Percentiles rank a stretch among this genome's conserved stretches.
Conservation (phyloP, 2,329 filamentous ascomycete species). For the Blastomyces gilchristii region DNA sequence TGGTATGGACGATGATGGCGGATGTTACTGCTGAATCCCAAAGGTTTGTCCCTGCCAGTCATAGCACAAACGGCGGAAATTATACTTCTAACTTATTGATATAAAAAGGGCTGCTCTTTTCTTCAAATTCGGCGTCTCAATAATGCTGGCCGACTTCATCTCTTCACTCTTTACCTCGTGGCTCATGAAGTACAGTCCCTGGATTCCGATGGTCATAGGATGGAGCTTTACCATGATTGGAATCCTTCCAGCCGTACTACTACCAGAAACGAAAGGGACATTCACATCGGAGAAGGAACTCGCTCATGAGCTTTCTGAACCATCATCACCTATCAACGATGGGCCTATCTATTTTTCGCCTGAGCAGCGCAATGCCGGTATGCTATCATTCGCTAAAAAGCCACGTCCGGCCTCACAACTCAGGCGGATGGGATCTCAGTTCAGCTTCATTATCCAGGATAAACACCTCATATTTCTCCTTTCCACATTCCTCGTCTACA, state of each 20-base stretch:
- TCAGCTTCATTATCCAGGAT: constrained; percentile 31
- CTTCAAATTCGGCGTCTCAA: constrained; percentile 32
- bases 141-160: constrained; percentile 31
- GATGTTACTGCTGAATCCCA: constrained; percentile 39
- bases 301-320: constrained; percentile 23
- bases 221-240: constrained; percentile 26
- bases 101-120: constrained; percentile 28
- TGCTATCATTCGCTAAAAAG: neutral
- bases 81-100: neutral
- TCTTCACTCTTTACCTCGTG: constrained; percentile 31
- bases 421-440: constrained; percentile 21
- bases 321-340: constrained; percentile 18
- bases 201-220: constrained; percentile 31
- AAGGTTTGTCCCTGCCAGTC: constrained; percentile 22
- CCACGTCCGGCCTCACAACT: neutral
- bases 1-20: constrained; percentile 42
- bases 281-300: constrained; percentile 12
- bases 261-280: constrained; percentile 32
- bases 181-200: constrained; percentile 32
- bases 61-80: constrained; percentile 6
- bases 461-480: constrained; percentile 35
- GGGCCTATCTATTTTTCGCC: constrained; percentile 14
- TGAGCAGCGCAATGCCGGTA: constrained; percentile 7
- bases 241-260: constrained; percentile 23
- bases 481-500: constrained; percentile 39